A percentile compares a stretch with the other conserved stretches of the same genome.
Conservation (phyloP, 208 protist species). For the Acanthamoeba healyi region DNA sequence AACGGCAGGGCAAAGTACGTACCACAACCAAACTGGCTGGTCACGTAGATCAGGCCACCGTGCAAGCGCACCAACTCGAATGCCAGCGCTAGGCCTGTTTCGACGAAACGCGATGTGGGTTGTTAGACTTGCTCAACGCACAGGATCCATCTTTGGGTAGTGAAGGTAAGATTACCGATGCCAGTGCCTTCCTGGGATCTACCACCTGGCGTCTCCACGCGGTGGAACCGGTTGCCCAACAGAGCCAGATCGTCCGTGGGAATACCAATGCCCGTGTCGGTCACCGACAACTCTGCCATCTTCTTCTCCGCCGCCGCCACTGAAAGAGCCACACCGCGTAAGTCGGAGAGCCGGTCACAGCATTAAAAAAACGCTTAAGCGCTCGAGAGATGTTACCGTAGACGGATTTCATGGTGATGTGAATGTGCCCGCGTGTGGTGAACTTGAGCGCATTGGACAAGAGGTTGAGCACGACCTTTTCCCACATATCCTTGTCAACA, state of each 20-base stretch:
- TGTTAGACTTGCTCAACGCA: too few relatives aligned
- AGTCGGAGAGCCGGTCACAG: neutral
- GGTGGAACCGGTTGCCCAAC: conserved; percentile 73
- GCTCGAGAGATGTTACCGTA: neutral
- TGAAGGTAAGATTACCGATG: neutral
- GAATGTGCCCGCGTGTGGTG: conserved; percentile 70
- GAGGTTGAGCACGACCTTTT: conserved; percentile 80
- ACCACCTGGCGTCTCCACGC: conserved; percentile 54
- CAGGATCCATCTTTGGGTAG: too few relatives aligned
- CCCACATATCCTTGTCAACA: conserved; percentile 80
- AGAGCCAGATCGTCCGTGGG: conserved; percentile 32
- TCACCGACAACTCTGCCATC: conserved; percentile 36
- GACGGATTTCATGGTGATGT: neutral
- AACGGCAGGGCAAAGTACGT: neutral
- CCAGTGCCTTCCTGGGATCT: conserved; percentile 66
- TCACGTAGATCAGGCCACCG: conserved; percentile 59
- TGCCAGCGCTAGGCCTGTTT: conserved; percentile 73
- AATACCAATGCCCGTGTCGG: conserved; percentile 79
- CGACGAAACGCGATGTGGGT: neutral
- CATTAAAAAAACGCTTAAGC: too few relatives aligned
- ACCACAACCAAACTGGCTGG: conserved; percentile 37
- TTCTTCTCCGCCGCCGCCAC: neutral
- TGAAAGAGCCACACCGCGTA: neutral
- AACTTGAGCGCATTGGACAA: conserved; percentile 82
- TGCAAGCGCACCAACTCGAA: conserved; percentile 76